Evolutionary conservation across 345 rosid genomes (phyloP).

Genomic region (Eucalyptus pauciflora): DNA sequence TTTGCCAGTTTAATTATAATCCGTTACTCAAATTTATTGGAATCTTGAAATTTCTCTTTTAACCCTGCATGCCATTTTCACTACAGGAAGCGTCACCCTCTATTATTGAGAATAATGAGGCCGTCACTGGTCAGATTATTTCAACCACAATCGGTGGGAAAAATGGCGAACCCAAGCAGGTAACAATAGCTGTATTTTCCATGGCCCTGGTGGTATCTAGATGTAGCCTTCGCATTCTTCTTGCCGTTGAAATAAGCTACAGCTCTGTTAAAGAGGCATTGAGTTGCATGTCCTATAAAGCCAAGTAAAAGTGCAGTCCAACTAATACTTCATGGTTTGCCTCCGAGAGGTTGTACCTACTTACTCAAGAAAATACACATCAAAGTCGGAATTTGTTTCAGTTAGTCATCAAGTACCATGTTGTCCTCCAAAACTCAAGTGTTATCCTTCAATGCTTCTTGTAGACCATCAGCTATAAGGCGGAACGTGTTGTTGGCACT

Average conservation of each 20-base stretch:
- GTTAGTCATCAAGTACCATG: not conserved
- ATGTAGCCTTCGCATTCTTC: not conserved
- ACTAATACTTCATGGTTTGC: not conserved
- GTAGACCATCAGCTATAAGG: conserved; percentile 86
- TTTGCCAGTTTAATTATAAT: not conserved
- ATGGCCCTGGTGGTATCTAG: not conserved
- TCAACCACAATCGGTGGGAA: conserved; percentile 74
- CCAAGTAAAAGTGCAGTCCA: not conserved
- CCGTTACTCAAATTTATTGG: not conserved
- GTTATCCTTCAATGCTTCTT: not conserved
- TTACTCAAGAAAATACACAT: not conserved
- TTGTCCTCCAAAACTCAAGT: not conserved
- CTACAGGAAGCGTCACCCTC: conserved; percentile 50
- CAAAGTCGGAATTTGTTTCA: not conserved
- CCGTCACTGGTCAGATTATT: conserved; percentile 66
- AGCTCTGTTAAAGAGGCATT: not conserved
- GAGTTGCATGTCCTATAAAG: not conserved
- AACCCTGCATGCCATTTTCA: not conserved
- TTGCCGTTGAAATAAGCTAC: not conserved
- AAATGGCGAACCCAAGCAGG: conserved; percentile 84
- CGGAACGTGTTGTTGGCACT: conserved; percentile 80
- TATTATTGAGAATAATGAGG: conserved; percentile 43
- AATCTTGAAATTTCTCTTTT: not conserved
- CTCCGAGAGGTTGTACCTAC: not conserved
- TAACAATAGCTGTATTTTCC: not conserved